These are phyloP conservation scores for Rubroboletus satanas DNA, from an alignment of 768 basidiomycete genomes.

Conservation along the genomic window DNA sequence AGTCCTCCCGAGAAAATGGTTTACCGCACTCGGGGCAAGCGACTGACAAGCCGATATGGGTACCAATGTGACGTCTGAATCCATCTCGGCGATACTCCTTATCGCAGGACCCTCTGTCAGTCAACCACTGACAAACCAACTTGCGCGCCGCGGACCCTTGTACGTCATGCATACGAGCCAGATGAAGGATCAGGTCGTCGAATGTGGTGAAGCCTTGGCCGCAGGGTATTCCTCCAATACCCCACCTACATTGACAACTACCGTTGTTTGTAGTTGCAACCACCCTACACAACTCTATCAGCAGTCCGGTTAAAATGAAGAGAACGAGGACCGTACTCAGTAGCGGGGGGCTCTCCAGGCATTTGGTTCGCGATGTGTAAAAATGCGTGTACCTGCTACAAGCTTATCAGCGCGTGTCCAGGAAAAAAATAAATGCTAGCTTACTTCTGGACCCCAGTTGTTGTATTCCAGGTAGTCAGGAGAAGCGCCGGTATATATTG, in stretches of 20 bases:
- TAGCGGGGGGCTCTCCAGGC: neutral
- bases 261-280: neutral
- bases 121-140: slow-evolving; percentile 7
- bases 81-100: neutral
- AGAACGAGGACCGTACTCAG: neutral
- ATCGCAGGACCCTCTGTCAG: neutral
- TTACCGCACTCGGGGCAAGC: neutral
- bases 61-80: slow-evolving; percentile 4
- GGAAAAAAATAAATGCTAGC: neutral
- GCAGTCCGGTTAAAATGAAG: no score
- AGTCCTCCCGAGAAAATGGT: slow-evolving; percentile 3
- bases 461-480: neutral
- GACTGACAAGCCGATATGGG: neutral
- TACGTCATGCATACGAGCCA: neutral
- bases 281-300: slow-evolving; percentile 1
- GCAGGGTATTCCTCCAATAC: neutral
- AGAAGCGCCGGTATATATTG: neutral
- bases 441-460: slow-evolving; percentile 7
- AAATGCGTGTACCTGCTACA: slow-evolving; percentile 3
- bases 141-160: neutral
- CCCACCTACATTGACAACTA: slow-evolving; percentile 3
- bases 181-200: slow-evolving; percentile 5
- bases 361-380: neutral
- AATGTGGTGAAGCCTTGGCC: neutral
- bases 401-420: neutral